Conservation (phyloP, 108 stramenopile genomes). For the Fragilariopsis cylindrus region DNA sequence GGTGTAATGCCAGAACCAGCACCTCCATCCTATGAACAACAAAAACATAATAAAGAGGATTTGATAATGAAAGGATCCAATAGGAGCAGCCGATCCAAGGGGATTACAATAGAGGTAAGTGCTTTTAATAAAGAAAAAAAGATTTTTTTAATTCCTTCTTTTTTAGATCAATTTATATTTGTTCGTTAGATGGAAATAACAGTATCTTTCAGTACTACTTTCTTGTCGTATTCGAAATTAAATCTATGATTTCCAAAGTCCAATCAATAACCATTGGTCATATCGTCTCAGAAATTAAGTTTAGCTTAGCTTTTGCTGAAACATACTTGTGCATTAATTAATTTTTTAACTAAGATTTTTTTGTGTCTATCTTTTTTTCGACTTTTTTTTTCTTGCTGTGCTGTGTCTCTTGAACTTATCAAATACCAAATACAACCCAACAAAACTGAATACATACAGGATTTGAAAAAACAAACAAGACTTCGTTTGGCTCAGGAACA, state of each 20-base stretch:
- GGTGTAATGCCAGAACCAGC: constrained; percentile 74
- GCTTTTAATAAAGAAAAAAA: background rate
- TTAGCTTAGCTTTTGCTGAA: background rate
- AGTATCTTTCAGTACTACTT: too few relatives aligned
- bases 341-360: background rate
- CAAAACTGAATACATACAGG: constrained; percentile 32
- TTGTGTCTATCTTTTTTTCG: constrained; percentile 16
- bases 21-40: constrained; percentile 5
- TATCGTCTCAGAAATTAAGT: too few relatives aligned
- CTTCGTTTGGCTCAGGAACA: constrained; percentile 67
- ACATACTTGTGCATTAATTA: background rate
- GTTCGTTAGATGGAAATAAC: background rate
- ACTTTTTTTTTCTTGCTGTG: too few relatives aligned
- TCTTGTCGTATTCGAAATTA: too few relatives aligned
- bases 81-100: constrained; percentile 38
- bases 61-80: constrained; percentile 16
- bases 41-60: constrained; percentile 25
- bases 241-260: too few relatives aligned
- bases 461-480: constrained; percentile 76
- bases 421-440: background rate
- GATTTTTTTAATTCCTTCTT: constrained; percentile 11
- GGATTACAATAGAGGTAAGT: constrained; percentile 88
- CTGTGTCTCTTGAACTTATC: too few relatives aligned
- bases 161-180: constrained; percentile 12
- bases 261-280: too few relatives aligned